Evolutionary conservation across 345 rosid species (phyloP).

Genomic region (Salix koriyanagi): DNA sequence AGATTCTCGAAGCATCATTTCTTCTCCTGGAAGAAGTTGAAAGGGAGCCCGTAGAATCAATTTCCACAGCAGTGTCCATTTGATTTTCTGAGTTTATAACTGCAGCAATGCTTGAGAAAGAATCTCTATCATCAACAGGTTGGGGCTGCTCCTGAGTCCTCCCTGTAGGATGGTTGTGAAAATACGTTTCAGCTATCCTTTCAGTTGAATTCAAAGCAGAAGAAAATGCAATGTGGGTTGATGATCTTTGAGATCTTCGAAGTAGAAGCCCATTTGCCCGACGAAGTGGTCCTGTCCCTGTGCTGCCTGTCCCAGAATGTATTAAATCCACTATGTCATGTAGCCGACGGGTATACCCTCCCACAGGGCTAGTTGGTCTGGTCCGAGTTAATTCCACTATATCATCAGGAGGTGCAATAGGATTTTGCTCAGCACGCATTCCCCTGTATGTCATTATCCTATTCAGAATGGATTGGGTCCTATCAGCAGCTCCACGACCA

Average conservation of each 20-base stretch:
- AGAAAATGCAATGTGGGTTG: slow-evolving; percentile 40
- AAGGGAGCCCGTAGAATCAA: slow-evolving; percentile 74
- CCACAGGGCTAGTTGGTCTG: slow-evolving; percentile 46
- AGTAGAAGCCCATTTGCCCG: slow-evolving; percentile 28
- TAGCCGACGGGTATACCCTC: slow-evolving; percentile 38
- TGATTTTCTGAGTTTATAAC: slow-evolving; percentile 83
- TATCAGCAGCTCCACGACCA: slow-evolving; percentile 45
- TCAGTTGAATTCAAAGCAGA: slow-evolving; percentile 57
- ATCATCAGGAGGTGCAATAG: slow-evolving; percentile 44
- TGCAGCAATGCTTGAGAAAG: slow-evolving; percentile 83
- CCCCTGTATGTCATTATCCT: slow-evolving; percentile 70
- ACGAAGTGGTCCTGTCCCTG: background rate
- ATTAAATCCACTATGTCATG: slow-evolving; percentile 18
- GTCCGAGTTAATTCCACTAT: slow-evolving; percentile 46
- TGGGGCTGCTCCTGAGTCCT: slow-evolving; percentile 74
- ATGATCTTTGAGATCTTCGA: slow-evolving; percentile 62
- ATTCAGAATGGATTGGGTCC: slow-evolving; percentile 47
- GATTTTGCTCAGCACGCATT: slow-evolving; percentile 64
- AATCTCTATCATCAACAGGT: slow-evolving; percentile 80
- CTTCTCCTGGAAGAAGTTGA: slow-evolving; percentile 83
- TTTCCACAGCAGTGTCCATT: slow-evolving; percentile 78
- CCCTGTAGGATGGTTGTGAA: slow-evolving; percentile 45
- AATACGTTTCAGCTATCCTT: slow-evolving; percentile 49
- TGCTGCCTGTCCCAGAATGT: background rate
- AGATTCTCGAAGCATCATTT: slow-evolving; percentile 60